Conservation (phyloP, 2,329 filamentous ascomycete species). For the Alternaria sp. region DNA sequence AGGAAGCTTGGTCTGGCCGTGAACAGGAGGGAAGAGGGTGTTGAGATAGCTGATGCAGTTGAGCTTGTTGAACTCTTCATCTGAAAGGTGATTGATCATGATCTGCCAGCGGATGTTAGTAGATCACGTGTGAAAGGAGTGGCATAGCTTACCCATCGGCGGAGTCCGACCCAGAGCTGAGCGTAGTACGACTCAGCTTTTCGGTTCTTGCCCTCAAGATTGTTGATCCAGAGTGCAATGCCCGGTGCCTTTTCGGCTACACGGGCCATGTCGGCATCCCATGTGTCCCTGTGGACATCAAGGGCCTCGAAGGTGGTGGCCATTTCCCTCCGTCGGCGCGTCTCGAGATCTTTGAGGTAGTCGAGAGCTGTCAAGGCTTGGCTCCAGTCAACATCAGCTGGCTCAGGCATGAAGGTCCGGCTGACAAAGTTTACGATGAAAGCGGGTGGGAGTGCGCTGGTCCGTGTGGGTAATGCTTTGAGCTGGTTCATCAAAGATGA, state of each 20-base stretch:
- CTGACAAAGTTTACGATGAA: constrained; percentile 71
- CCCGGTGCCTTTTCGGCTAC: constrained; percentile 63
- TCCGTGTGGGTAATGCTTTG: constrained; percentile 66
- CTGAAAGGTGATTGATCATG: constrained; percentile 70
- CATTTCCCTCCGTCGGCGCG: constrained; percentile 66
- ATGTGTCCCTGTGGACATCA: constrained; percentile 60
- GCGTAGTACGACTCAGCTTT: constrained; percentile 60
- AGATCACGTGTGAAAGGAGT: background rate
- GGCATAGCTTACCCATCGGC: constrained; percentile 66
- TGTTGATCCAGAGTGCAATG: constrained; percentile 64
- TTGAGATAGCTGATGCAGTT: constrained; percentile 75
- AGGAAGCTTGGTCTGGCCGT: constrained; percentile 48
- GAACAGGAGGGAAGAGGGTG: constrained; percentile 69
- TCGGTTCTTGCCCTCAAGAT: constrained; percentile 56
- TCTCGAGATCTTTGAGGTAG: constrained; percentile 71
- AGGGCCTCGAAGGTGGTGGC: constrained; percentile 63
- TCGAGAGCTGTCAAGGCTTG: constrained; percentile 72
- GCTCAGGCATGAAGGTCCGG: constrained; percentile 65
- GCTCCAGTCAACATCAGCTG: constrained; percentile 70
- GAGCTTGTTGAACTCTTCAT: constrained; percentile 69
- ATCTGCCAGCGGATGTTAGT: constrained; percentile 54
- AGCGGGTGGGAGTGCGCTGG: constrained; percentile 67
- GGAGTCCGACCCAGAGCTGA: constrained; percentile 68
- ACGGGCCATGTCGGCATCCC: constrained; percentile 57
- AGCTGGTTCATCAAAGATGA: constrained; percentile 65